phyloP scores from a whole-genome alignment of 2,329 filamentous ascomycete species.

The Apiospora arundinis region DNA sequence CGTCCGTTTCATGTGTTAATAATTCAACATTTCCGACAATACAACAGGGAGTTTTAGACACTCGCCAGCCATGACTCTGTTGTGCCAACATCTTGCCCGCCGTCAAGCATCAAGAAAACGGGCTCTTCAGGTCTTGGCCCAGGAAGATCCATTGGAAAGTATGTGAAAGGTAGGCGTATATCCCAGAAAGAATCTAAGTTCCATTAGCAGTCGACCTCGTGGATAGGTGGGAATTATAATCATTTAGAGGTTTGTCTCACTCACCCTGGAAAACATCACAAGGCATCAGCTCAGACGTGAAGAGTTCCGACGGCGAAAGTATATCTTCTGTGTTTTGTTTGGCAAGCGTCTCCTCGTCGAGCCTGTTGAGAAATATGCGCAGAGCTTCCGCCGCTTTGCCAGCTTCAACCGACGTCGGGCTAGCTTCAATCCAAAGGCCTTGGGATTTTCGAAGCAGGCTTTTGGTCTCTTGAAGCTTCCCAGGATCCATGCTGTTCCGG shows the following conservation, averaged over 20 bases:
- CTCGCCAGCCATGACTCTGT: neutral
- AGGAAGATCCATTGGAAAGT: neutral
- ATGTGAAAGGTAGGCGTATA: neutral
- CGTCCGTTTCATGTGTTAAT: neutral
- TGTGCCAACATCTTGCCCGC: neutral
- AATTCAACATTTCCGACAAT: neutral
- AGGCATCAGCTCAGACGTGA: neutral
- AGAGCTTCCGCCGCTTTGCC: constrained; percentile 25
- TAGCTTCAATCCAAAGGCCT: constrained; percentile 24
- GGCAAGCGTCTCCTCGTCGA: constrained; percentile 5
- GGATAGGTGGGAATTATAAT: neutral
- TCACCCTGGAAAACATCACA: neutral
- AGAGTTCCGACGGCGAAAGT: neutral
- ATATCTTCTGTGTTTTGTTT: neutral
- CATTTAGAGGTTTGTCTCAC: neutral
- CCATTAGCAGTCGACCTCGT: neutral
- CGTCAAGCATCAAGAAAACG: neutral
- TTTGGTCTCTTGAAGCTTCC: constrained; percentile 21
- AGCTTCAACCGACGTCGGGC: constrained; percentile 20
- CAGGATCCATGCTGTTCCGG: constrained; percentile 5
- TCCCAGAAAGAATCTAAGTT: neutral
- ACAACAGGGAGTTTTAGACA: neutral
- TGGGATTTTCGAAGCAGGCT: constrained; percentile 20
- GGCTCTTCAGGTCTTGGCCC: neutral
- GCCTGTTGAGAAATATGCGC: constrained; percentile 3